These are phyloP conservation scores for Chenopodium quinoa DNA, from an alignment of 148 eudicot species.

Conservation along the genomic window DNA sequence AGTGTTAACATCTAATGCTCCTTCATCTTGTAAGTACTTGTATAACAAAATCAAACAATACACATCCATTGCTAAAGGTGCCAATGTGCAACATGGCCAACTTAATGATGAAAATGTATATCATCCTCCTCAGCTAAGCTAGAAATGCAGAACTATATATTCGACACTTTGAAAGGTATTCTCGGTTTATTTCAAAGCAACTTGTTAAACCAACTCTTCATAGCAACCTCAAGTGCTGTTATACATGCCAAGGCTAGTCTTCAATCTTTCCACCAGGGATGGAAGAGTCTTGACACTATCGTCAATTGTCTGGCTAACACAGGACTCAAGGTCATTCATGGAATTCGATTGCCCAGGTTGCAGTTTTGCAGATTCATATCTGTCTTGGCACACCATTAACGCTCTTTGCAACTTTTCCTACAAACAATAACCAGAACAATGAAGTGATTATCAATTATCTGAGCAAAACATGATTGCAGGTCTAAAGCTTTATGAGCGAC, in stretches of 20 bases:
- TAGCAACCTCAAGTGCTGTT: constrained; percentile 23
- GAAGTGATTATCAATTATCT: background rate
- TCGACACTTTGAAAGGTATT: background rate
- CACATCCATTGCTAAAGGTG: background rate
- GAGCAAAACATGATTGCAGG: background rate
- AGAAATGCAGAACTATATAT: background rate
- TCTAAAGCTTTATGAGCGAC: background rate
- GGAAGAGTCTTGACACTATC: constrained; percentile 63
- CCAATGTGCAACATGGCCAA: constrained; percentile 6
- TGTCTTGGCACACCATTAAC: constrained; percentile 85
- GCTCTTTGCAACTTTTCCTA: constrained; percentile 48
- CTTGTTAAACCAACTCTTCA: background rate
- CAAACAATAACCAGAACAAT: background rate
- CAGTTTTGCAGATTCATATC: constrained; percentile 70
- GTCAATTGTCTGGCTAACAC: constrained; percentile 63
- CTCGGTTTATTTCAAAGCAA: background rate
- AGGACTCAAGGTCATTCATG: constrained; percentile 60
- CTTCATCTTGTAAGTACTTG: background rate
- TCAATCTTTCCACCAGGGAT: constrained; percentile 56
- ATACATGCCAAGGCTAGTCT: constrained; percentile 54
- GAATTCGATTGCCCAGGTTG: constrained; percentile 47
- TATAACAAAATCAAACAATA: background rate
- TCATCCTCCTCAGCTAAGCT: background rate
- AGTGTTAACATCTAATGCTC: background rate
- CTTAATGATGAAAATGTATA: background rate